A percentile compares a stretch with the other conserved stretches of the same genome.
phyloP scores from a whole-genome alignment of 2,329 filamentous ascomycete species.

The Fusarium marasasianum region DNA sequence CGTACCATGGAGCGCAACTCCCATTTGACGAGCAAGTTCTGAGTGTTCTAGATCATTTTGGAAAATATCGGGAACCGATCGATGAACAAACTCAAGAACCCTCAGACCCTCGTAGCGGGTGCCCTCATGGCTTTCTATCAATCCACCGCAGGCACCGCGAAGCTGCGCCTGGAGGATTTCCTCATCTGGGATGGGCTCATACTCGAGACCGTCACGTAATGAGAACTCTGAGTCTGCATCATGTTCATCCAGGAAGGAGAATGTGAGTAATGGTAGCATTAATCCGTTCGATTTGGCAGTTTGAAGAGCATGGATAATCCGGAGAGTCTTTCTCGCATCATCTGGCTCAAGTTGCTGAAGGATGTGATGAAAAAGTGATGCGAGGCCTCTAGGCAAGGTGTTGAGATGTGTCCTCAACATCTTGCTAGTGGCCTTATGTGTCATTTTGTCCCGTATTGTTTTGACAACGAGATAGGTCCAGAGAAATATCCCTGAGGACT shows the following conservation, averaged over 20 bases:
- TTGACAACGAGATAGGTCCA: not conserved
- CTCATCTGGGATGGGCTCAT: accelerated
- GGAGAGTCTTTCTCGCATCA: not conserved
- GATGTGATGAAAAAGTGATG: not conserved
- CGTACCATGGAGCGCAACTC: accelerated
- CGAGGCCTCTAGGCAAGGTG: not conserved
- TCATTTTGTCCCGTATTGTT: not conserved
- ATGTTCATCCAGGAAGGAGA: not conserved
- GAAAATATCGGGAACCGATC: not conserved
- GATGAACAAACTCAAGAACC: not conserved
- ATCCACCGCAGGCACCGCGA: not conserved
- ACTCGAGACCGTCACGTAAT: too few relatives aligned
- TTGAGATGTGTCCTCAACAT: not conserved
- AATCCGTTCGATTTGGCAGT: accelerated
- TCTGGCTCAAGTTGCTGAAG: not conserved
- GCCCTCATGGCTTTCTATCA: not conserved
- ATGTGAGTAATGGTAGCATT: not conserved
- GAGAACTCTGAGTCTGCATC: not conserved
- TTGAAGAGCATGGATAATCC: not conserved
- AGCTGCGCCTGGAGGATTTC: not conserved
- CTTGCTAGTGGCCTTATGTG: not conserved
- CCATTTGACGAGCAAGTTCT: not conserved
- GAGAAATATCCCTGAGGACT: not conserved
- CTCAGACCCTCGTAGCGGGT: accelerated
- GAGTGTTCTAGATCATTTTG: accelerated